Percentiles rank a stretch among this genome's conserved stretches.
phyloP scores from a whole-genome alignment of 352 stramenopile species.

The Phytophthora idaei region DNA sequence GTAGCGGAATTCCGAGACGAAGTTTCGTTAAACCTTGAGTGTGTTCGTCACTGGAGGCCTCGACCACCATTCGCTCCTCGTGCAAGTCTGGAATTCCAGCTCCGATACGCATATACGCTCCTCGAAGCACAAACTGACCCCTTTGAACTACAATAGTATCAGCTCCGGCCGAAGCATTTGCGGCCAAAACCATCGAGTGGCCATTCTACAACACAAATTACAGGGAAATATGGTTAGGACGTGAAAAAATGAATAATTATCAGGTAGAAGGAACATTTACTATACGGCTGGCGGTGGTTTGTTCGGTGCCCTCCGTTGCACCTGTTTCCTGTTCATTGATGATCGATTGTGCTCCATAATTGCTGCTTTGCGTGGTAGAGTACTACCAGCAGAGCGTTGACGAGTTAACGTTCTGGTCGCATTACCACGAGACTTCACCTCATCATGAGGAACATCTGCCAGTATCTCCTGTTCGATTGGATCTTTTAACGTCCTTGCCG shows the following conservation, averaged over 20 bases:
- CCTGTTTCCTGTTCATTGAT: slow-evolving; percentile 3
- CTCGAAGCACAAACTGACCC: slow-evolving; percentile 28
- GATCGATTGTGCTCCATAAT: not conserved
- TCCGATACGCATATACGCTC: slow-evolving; percentile 27
- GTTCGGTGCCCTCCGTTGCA: slow-evolving; percentile 23
- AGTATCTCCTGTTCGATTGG: slow-evolving; percentile 49
- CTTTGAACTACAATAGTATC: slow-evolving; percentile 27
- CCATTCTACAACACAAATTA: slow-evolving; percentile 18
- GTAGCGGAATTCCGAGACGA: slow-evolving; percentile 20
- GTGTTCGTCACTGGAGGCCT: slow-evolving; percentile 3
- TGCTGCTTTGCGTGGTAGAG: slow-evolving; percentile 2
- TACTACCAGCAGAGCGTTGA: not conserved
- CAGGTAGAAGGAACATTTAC: slow-evolving; percentile 27
- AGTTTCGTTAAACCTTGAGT: slow-evolving; percentile 19
- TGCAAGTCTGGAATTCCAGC: slow-evolving; percentile 33
- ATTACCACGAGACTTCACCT: slow-evolving; percentile 1
- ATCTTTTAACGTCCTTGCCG: slow-evolving; percentile 4
- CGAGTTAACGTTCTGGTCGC: not conserved
- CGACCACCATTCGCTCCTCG: slow-evolving; percentile 32
- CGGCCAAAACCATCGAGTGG: slow-evolving; percentile 25
- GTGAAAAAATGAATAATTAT: not conserved
- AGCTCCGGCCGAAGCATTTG: slow-evolving; percentile 18
- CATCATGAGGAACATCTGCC: slow-evolving; percentile 23
- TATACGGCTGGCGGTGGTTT: slow-evolving; percentile 38
- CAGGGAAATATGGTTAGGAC: not conserved